phyloP scores from a whole-genome alignment of 164 flowering plant genomes.

The Pachysandra terminalis region DNA sequence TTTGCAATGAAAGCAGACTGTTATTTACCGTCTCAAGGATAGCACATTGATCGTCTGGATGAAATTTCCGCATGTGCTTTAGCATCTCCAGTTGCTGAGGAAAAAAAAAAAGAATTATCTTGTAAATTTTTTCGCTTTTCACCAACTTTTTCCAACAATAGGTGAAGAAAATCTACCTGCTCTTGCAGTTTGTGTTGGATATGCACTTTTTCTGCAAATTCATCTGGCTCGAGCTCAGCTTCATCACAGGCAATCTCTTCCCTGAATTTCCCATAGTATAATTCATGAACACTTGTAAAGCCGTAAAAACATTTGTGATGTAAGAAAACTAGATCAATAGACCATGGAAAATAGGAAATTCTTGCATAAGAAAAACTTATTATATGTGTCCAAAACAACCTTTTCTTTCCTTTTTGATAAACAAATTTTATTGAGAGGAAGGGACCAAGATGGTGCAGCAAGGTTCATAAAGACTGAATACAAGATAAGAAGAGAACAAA shows the following conservation, averaged over 20 bases:
- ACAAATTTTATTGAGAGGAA: too few relatives aligned
- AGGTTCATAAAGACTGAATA: too few relatives aligned
- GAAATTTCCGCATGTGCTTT: constrained; percentile 70
- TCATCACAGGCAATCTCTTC: constrained; percentile 96
- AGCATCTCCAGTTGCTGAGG: constrained; percentile 98
- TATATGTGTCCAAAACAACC: too few relatives aligned
- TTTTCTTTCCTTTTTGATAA: too few relatives aligned
- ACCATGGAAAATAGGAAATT: too few relatives aligned
- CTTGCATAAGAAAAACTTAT: too few relatives aligned
- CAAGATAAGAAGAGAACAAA: too few relatives aligned
- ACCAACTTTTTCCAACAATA: not conserved
- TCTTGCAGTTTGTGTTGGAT: constrained; percentile 57
- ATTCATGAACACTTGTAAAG: not conserved
- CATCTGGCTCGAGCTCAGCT: constrained; percentile 82
- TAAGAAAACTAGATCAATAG: too few relatives aligned
- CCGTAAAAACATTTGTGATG: too few relatives aligned
- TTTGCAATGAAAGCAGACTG: not conserved
- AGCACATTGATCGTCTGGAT: constrained; percentile 69
- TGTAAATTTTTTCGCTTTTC: too few relatives aligned
- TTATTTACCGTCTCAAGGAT: constrained; percentile 66
- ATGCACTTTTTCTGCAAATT: constrained; percentile 59
- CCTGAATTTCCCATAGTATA: constrained; percentile 29
- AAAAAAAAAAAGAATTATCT: constrained; percentile 3
- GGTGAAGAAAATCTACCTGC: constrained; percentile 37
- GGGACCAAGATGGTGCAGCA: too few relatives aligned